Base-by-base conservation (phyloP, 352 stramenopile species). In the Hyaloperonospora brassicae region DNA sequence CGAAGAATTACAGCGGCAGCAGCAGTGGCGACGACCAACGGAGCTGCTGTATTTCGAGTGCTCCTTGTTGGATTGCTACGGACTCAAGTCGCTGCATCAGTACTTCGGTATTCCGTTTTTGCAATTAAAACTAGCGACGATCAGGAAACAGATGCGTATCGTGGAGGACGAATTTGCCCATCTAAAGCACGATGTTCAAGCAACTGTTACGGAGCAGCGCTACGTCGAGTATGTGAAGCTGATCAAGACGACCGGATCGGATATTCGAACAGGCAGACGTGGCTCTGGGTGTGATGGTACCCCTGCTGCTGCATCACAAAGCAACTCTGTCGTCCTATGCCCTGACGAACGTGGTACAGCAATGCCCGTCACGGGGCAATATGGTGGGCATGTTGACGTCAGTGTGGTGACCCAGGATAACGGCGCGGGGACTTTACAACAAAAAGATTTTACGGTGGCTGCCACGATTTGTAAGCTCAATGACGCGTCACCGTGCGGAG, bases 51-150 rank as follows among this genome's bases (percentile, higher is more conserved):
- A 90, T 57, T 92, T 95, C 46, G 83, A 93, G 56, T 91, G 80
- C 48, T 92, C 76, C 34, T 57, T 93, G 52, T 54, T 79, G 22
- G 88, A 93, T 59, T 95, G 84, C 57, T 93, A 91, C 44, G 84
- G 84, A 13, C 57, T 95, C 24, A 87, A 89, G 62, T 68, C 81
- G 8, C 60, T 95, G 57, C 79, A 95, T 36, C 79, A 89, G 49
- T 95, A 93, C 59, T 87, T 95, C 55, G 76, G 77, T 3, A 80
- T 93, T 24, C 81, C 84, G 17, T 93, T 93, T 46, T 59, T 95
- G 49, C 76, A 91, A 48, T 59, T 93, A 35, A 93, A 93, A 49
- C 62, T 87, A 27, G 64, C 67, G 23, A 93, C 78, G 9, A 76
- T 93, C 30, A 71, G 77, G 31, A 79, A 94, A 65, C 81, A 91